phyloP scores from a whole-genome alignment of 352 stramenopile genomes.

The Blastocystis hominis region DNA sequence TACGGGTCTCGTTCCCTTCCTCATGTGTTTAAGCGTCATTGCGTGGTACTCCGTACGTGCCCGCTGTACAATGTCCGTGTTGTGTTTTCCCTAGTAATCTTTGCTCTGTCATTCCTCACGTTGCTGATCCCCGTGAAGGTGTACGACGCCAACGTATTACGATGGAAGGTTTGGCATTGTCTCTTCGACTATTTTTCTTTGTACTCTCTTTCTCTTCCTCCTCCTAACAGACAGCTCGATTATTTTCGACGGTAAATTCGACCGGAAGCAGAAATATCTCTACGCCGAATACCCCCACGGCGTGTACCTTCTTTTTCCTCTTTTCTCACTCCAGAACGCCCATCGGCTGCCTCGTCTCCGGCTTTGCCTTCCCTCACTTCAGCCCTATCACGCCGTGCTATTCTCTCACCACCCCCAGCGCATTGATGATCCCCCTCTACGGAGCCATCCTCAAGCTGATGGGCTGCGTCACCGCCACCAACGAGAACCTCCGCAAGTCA shows the following conservation, averaged over 20 bases:
- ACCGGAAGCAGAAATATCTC: slow-evolving; percentile 5
- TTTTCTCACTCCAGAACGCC: not conserved
- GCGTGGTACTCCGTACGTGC: slow-evolving; percentile 39
- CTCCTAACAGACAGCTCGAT: not conserved
- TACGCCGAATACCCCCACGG: slow-evolving; percentile 48
- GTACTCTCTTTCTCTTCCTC: not conserved
- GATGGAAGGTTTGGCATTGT: slow-evolving; percentile 45
- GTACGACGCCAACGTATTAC: slow-evolving; percentile 22
- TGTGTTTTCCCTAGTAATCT: not conserved
- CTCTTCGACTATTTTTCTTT: slow-evolving; percentile 51
- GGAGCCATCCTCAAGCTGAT: slow-evolving; percentile 30
- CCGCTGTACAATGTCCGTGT: not conserved
- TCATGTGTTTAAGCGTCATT: slow-evolving; percentile 13
- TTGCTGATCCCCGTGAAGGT: slow-evolving; percentile 39
- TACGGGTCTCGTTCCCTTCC: not conserved
- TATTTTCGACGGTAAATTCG: slow-evolving; percentile 20
- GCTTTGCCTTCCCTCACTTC: slow-evolving; percentile 46
- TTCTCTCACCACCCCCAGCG: slow-evolving; percentile 27
- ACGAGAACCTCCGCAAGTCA: slow-evolving; percentile 30
- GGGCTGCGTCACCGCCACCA: slow-evolving; percentile 28
- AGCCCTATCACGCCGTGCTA: slow-evolving; percentile 10
- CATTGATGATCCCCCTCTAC: slow-evolving; percentile 44
- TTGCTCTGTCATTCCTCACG: slow-evolving; percentile 1
- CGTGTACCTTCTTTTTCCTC: not conserved
- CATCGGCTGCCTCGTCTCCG: slow-evolving; percentile 34